Evolutionary conservation across 1,139 yeast species (phyloP).

Genomic region (Nakaseomyces nivariensis): DNA sequence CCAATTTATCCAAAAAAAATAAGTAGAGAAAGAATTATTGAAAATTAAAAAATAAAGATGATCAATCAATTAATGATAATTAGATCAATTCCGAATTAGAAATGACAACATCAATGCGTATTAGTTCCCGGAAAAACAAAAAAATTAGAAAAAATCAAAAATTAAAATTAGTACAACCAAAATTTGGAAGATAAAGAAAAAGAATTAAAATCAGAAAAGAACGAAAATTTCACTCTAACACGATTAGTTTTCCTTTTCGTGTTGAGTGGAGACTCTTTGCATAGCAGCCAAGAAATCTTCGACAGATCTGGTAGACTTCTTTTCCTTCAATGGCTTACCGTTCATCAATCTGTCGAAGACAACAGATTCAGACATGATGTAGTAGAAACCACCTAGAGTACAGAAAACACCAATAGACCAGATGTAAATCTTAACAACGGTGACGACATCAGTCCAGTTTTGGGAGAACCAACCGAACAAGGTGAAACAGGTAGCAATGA

Average conservation of each 20-base stretch:
- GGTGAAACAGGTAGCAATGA: slow-evolving; percentile 82
- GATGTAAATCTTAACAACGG: slow-evolving; percentile 87
- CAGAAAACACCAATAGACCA: slow-evolving; percentile 96
- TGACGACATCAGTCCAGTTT: slow-evolving; percentile 93
- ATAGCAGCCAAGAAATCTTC: slow-evolving; percentile 95
- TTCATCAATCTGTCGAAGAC: slow-evolving; percentile 89
- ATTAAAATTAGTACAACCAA: slow-evolving; percentile 4
- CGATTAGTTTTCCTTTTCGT: slow-evolving; percentile 49
- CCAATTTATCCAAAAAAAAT: not conserved
- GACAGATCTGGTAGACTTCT: slow-evolving; percentile 63
- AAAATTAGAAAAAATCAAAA: slow-evolving; percentile 1
- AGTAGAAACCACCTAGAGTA: slow-evolving; percentile 94
- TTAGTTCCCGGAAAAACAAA: slow-evolving; percentile 3
- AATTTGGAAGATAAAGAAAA: not conserved
- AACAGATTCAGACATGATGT: slow-evolving; percentile 79
- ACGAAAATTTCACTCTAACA: slow-evolving; percentile 2
- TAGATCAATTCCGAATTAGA: slow-evolving; percentile 1
- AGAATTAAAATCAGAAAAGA: not conserved
- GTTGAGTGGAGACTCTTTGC: slow-evolving; percentile 98
- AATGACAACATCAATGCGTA: slow-evolving; percentile 4
- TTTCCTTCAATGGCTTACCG: slow-evolving; percentile 68
- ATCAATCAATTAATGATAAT: not conserved
- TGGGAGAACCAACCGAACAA: slow-evolving; percentile 97
- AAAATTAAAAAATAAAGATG: not conserved
- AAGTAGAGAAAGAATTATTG: not conserved